phyloP scores from a whole-genome alignment of 2,329 filamentous ascomycete species.

The Capronia coronata region DNA sequence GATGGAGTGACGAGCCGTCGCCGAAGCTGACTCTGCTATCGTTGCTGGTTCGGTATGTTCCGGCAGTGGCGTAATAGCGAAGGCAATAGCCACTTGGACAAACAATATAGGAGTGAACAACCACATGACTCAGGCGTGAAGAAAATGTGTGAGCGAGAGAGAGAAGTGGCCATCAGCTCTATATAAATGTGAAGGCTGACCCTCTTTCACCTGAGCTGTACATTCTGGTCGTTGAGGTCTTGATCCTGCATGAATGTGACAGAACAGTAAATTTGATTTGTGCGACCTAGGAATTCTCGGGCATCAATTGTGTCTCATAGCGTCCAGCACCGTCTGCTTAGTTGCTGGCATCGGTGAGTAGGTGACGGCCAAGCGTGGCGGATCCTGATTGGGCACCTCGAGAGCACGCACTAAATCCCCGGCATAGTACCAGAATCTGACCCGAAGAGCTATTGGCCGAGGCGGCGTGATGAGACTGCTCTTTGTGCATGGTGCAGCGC shows the following conservation, averaged over 20 bases:
- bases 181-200: background rate
- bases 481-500: background rate
- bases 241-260: conserved; percentile 10
- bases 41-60: conserved; percentile 9
- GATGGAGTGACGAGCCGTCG: background rate
- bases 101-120: conserved; percentile 14
- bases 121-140: conserved; percentile 3
- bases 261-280: conserved; percentile 13
- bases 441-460: background rate
- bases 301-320: conserved; percentile 19
- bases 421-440: background rate
- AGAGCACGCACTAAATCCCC: too few relatives aligned
- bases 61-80: conserved; percentile 15
- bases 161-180: background rate
- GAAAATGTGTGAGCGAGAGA: background rate
- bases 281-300: conserved; percentile 17
- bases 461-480: background rate
- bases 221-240: background rate
- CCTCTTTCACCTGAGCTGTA: background rate
- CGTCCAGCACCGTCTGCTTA: conserved; percentile 12
- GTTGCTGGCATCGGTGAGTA: conserved; percentile 17
- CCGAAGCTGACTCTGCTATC: conserved; percentile 7
- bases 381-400: conserved; percentile 19
- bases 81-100: conserved; percentile 8
- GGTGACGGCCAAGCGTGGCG: conserved; percentile 18